These are phyloP conservation scores for Talaromyces albobiverticillius DNA, from an alignment of 2,329 filamentous ascomycete genomes.

Conservation along the genomic window DNA sequence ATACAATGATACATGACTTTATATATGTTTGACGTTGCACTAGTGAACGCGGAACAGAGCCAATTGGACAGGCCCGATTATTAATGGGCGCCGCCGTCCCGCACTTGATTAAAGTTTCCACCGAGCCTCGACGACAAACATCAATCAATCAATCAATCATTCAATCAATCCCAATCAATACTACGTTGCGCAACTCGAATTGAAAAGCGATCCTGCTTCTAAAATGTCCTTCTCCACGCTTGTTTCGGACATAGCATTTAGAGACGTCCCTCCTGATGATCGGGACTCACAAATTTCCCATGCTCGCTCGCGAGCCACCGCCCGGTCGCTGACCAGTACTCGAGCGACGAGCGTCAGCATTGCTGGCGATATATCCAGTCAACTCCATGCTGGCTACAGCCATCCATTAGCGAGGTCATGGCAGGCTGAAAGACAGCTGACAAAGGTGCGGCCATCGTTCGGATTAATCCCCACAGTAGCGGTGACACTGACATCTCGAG, in stretches of 20 bases:
- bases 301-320: conserved; percentile 35
- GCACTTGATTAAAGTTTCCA: too few relatives aligned
- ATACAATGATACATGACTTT: too few relatives aligned
- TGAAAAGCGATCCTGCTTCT: neutral
- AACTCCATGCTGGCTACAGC: conserved; percentile 78
- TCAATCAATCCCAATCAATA: too few relatives aligned
- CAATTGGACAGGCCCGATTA: too few relatives aligned
- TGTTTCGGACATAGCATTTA: conserved; percentile 48
- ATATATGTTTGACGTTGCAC: too few relatives aligned
- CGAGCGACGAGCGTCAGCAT: conserved; percentile 52
- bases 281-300: conserved; percentile 43
- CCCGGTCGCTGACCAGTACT: conserved; percentile 47
- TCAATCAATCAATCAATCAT: too few relatives aligned
- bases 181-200: too few relatives aligned
- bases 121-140: too few relatives aligned
- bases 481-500: neutral
- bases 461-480: neutral
- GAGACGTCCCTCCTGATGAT: conserved; percentile 42
- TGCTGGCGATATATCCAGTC: conserved; percentile 70
- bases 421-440: conserved; percentile 81
- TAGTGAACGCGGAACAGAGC: too few relatives aligned
- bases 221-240: conserved; percentile 49
- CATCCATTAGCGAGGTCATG: conserved; percentile 76
- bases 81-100: neutral
- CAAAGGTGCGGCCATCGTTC: conserved; percentile 63